Base-by-base conservation (phyloP, 2,329 filamentous ascomycete genomes). In the Rhinocladiella mackenziei region DNA sequence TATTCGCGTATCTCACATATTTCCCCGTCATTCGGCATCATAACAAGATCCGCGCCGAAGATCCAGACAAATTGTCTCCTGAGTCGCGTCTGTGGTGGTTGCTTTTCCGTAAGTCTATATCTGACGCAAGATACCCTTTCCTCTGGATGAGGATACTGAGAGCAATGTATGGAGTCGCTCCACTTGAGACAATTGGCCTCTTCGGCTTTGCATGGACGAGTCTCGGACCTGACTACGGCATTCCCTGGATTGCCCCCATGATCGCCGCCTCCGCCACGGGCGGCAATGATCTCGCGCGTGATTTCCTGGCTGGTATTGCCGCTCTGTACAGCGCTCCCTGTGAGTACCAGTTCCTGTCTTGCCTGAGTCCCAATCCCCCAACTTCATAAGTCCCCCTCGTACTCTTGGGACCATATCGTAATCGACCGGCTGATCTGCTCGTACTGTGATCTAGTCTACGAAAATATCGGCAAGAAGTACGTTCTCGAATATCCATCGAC, bases 251-350 rank as follows among this genome's bases (percentile, higher is more conserved):
- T 37, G 73, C 68, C 0, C 75, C 78, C 0, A 73, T 82, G 69
- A 68, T 82, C 58, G 71, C 80, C 0, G 79, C 80, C 10, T 81
- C 77, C 0, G 80, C 80, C 2, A 82, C 79, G 0, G 80, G 80
- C 17, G 79, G 80, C 6, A 83, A 84, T 54, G 80, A 77, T 22
- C 77, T 82, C 42, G 75, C 78, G 5, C 70, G 80, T 31, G 80
- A 83, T 53, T 74, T 83, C 55, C 65, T 83, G 2, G 78, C 80
- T 1, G 80, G 80, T 35, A 63, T 81, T 18, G 70, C 78, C 8
- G 77, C 78, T 1, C 68, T 81, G 58, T 79, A 75, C 53, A 74
- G 78, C 0, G 68, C 65, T 0, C 79, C 79, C 6, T 65, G 65
- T 68, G 55, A 62, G 64, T 58, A 6, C 5, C 18, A 11, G 17